phyloP scores from a whole-genome alignment of 257 asterid species.

The Mentha longifolia region DNA sequence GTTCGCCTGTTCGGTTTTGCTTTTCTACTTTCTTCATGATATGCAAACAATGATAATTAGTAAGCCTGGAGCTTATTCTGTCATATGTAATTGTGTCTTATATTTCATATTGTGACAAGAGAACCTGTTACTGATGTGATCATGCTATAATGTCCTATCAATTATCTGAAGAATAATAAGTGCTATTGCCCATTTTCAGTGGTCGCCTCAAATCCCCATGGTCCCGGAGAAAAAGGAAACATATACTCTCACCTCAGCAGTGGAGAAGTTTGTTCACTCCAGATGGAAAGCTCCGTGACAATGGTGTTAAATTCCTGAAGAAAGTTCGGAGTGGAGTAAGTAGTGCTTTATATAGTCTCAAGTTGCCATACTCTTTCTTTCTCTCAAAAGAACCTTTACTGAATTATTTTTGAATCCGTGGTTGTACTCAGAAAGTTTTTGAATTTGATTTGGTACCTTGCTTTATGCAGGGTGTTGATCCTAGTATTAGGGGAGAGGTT shows the following conservation, averaged over 20 bases:
- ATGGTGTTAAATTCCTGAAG: constrained; percentile 81
- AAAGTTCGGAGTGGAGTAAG: constrained; percentile 98
- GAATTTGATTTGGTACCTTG: constrained; percentile 18
- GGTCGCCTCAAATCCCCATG: constrained; percentile 91
- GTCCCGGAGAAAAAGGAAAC: constrained; percentile 90
- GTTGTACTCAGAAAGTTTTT: constrained; percentile 17
- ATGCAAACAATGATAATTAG: not conserved
- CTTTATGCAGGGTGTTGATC: constrained; percentile 80
- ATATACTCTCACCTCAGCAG: constrained; percentile 68
- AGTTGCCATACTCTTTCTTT: not conserved
- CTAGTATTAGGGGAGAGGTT: constrained; percentile 84
- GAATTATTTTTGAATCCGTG: not conserved
- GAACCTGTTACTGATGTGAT: constrained; percentile 11
- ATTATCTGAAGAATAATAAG: constrained; percentile 30
- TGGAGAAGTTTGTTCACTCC: constrained; percentile 79
- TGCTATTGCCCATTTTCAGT: constrained; percentile 48
- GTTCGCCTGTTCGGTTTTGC: not conserved
- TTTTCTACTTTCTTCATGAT: not conserved
- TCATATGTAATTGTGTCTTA: constrained; percentile 1
- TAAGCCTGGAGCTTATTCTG: not conserved
- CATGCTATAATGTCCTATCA: constrained; percentile 27
- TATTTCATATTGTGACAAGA: not conserved
- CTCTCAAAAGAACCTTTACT: not conserved
- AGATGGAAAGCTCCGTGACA: constrained; percentile 83
- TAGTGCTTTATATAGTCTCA: constrained; percentile 27